Conservation (phyloP, 768 basidiomycete genomes). For the Russula compacta region DNA sequence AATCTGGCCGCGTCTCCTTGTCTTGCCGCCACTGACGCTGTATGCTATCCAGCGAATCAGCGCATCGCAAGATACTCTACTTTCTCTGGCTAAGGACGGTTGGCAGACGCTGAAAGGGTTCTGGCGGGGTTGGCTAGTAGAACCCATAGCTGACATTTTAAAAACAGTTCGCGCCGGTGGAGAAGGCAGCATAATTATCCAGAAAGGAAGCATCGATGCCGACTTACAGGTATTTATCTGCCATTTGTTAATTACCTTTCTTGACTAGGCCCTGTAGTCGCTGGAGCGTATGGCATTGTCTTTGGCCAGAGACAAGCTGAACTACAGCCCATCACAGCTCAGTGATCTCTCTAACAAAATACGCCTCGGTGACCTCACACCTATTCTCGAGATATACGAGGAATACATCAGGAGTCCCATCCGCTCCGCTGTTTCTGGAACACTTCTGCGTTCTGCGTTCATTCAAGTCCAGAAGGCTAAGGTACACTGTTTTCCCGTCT, state of each 20-base stretch:
- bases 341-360: conserved; percentile 55
- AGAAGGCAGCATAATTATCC: conserved; percentile 66
- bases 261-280: conserved; percentile 40
- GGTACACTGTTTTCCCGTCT: conserved; percentile 32
- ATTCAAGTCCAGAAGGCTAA: conserved; percentile 96
- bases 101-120: conserved; percentile 64
- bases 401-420: conserved; percentile 85
- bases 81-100: conserved; percentile 48
- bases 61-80: conserved; percentile 48
- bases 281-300: conserved; percentile 88
- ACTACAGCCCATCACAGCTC: conserved; percentile 57
- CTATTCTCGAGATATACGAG: conserved; percentile 83
- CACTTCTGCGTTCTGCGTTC: conserved; percentile 73
- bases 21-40: conserved; percentile 61
- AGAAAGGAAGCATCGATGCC: conserved; percentile 71
- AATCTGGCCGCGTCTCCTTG: conserved; percentile 73
- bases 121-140: conserved; percentile 73
- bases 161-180: conserved; percentile 78
- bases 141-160: conserved; percentile 74
- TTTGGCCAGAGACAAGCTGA: conserved; percentile 72
- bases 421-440: conserved; percentile 70
- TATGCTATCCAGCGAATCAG: conserved; percentile 45
- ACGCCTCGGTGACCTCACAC: conserved; percentile 72
- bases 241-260: neutral
- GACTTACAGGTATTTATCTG: conserved; percentile 61